A percentile compares a stretch with the other conserved stretches of the same genome.
These are phyloP conservation scores for Orbilia brochopaga DNA, from an alignment of 2,329 filamentous ascomycete species.

Conservation along the genomic window DNA sequence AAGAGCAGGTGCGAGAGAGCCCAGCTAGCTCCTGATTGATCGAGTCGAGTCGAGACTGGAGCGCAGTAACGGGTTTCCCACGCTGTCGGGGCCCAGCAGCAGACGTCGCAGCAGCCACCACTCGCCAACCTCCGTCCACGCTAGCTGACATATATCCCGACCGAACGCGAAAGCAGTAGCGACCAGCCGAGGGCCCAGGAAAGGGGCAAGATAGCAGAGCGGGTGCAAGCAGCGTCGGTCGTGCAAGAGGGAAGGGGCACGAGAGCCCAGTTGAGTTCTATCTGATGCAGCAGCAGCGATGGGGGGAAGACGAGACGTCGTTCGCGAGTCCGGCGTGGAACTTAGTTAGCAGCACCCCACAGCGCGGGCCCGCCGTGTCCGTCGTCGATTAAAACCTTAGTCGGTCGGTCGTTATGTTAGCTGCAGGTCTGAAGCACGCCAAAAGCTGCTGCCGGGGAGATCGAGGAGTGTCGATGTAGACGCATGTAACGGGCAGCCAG, in stretches of 20 bases:
- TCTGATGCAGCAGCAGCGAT: not conserved
- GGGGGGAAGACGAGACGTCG: conserved; percentile 2
- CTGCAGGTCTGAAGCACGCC: not conserved
- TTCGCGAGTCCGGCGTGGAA: not conserved
- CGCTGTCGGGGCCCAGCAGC: not conserved
- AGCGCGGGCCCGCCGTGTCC: not conserved
- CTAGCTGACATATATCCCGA: conserved; percentile 49
- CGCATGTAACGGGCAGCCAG: too few relatives aligned
- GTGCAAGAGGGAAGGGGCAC: not conserved
- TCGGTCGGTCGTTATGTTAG: not conserved
- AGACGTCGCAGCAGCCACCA: conserved; percentile 16
- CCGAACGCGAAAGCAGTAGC: conserved; percentile 45
- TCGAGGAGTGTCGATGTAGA: too few relatives aligned
- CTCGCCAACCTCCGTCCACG: conserved; percentile 48
- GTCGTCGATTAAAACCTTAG: not conserved
- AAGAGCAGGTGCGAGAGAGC: not conserved
- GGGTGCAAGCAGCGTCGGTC: not conserved
- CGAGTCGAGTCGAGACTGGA: not conserved
- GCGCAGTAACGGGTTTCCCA: not conserved
- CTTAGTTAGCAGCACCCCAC: not conserved
- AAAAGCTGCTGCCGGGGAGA: too few relatives aligned
- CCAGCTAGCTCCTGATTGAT: not conserved
- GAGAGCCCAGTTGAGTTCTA: not conserved
- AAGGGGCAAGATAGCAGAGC: not conserved
- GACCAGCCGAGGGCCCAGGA: not conserved